These are phyloP conservation scores for Cryptococcus jaspeensis DNA, from an alignment of 1,284 basidiomycete genomes.

Conservation along the genomic window DNA sequence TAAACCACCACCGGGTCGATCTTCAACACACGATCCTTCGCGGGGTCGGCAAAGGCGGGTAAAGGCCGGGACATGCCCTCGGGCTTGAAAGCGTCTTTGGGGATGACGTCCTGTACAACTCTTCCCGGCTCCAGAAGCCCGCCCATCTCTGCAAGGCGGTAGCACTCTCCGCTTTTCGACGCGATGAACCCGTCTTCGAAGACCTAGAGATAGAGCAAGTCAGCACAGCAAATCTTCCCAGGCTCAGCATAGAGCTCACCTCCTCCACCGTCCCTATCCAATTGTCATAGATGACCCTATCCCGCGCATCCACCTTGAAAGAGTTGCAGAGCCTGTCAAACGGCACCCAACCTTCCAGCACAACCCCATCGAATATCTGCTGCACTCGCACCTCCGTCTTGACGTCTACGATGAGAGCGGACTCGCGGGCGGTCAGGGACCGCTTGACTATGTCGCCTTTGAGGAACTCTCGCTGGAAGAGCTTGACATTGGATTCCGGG, in stretches of 20 bases:
- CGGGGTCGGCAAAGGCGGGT: slow-evolving; percentile 25
- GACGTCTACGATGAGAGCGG: slow-evolving; percentile 71
- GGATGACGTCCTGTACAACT: slow-evolving; percentile 26
- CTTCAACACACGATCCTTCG: slow-evolving; percentile 53
- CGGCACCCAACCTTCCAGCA: slow-evolving; percentile 65
- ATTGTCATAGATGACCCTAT: slow-evolving; percentile 76
- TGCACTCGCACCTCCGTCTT: slow-evolving; percentile 65
- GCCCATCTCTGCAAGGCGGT: slow-evolving; percentile 68
- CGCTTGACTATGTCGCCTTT: slow-evolving; percentile 80
- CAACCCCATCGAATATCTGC: slow-evolving; percentile 69
- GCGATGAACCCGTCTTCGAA: slow-evolving; percentile 78
- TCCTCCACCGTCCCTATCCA: slow-evolving; percentile 78
- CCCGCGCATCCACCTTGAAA: slow-evolving; percentile 60
- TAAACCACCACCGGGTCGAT: slow-evolving; percentile 76
- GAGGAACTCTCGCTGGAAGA: slow-evolving; percentile 76
- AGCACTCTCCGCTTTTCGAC: slow-evolving; percentile 58
- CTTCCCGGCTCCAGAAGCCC: slow-evolving; percentile 38
- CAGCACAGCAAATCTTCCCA: background rate
- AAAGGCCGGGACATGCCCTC: slow-evolving; percentile 19
- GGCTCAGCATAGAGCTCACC: slow-evolving; percentile 27
- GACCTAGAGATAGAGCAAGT: slow-evolving; percentile 56
- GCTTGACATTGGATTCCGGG: slow-evolving; percentile 64
- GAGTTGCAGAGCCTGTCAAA: slow-evolving; percentile 62
- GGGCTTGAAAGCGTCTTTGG: slow-evolving; percentile 34
- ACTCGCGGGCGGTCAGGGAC: slow-evolving; percentile 66